phyloP scores from a whole-genome alignment of 202 grass and related monocot genomes.

The Panicum virgatum region DNA sequence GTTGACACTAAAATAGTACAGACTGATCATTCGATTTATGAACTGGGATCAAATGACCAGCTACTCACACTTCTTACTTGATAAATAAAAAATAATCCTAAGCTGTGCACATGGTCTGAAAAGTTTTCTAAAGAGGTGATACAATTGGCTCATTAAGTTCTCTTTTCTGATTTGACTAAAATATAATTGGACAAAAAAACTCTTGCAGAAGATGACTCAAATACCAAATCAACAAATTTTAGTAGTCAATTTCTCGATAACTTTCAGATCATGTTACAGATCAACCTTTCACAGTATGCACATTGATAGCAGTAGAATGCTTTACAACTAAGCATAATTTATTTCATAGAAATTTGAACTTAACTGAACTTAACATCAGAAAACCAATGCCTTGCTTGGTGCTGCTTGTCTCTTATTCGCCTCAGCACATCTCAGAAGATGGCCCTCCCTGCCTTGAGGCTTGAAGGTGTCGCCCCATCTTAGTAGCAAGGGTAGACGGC shows the following conservation, averaged over 20 bases:
- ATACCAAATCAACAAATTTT: slow-evolving; percentile 17
- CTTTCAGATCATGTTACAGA: slow-evolving; percentile 3
- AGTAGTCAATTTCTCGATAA: background rate
- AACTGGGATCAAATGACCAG: background rate
- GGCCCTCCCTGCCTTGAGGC: background rate
- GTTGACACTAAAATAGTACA: background rate
- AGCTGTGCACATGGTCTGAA: background rate
- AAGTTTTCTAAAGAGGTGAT: background rate
- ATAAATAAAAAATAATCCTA: background rate
- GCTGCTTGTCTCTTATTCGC: background rate
- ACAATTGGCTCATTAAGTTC: background rate
- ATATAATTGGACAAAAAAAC: no score
- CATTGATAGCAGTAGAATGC: background rate
- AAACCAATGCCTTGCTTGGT: slow-evolving; percentile 26
- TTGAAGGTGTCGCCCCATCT: background rate
- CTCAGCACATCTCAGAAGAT: slow-evolving; percentile 10
- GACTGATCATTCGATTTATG: background rate
- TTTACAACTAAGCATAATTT: slow-evolving; percentile 30
- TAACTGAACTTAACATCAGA: slow-evolving; percentile 4
- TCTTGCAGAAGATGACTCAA: background rate
- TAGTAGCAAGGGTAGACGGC: slow-evolving; percentile 53
- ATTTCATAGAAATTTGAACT: slow-evolving; percentile 27
- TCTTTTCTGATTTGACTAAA: background rate
- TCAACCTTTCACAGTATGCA: background rate
- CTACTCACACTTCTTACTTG: background rate